A percentile compares a stretch with the other conserved stretches of the same genome.
Evolutionary conservation across 2,329 filamentous ascomycete genomes (phyloP).

Genomic region (Shiraia sp.): DNA sequence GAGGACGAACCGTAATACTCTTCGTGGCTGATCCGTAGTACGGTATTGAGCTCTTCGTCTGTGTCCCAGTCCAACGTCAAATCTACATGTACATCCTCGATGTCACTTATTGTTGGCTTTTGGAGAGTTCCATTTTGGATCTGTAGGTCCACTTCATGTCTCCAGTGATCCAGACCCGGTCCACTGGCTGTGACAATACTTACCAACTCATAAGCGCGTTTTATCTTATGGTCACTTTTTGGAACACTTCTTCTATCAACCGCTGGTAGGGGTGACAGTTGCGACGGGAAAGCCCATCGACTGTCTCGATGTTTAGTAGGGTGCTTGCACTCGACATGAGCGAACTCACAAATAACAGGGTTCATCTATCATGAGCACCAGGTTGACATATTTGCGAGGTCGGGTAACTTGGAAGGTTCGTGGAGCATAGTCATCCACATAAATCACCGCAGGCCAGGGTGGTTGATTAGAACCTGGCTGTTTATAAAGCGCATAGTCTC

Average conservation of each 20-base stretch:
- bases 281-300: slow-evolving; percentile 17
- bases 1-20: too few species aligned
- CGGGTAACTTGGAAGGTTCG: slow-evolving; percentile 4
- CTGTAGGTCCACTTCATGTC: slow-evolving; percentile 1
- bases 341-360: slow-evolving; percentile 15
- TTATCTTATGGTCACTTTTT: slow-evolving; percentile 8
- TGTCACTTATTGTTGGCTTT: too few species aligned
- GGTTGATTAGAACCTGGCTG: background rate
- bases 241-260: slow-evolving; percentile 1
- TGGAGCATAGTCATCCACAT: slow-evolving; percentile 23
- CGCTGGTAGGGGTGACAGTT: slow-evolving; percentile 14
- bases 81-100: background rate
- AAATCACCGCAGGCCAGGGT: slow-evolving; percentile 24
- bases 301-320: slow-evolving; percentile 12
- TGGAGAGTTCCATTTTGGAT: background rate
- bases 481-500: slow-evolving; percentile 15
- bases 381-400: slow-evolving; percentile 13
- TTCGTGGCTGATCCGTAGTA: too few species aligned
- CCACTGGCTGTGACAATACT: background rate
- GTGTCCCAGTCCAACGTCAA: too few species aligned
- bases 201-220: slow-evolving; percentile 13
- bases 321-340: background rate
- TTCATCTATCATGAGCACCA: slow-evolving; percentile 18
- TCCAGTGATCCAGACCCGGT: slow-evolving; percentile 16
- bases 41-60: background rate